Evolutionary conservation across 2,329 filamentous ascomycete species (phyloP).

Genomic region (Neonectria punicea): DNA sequence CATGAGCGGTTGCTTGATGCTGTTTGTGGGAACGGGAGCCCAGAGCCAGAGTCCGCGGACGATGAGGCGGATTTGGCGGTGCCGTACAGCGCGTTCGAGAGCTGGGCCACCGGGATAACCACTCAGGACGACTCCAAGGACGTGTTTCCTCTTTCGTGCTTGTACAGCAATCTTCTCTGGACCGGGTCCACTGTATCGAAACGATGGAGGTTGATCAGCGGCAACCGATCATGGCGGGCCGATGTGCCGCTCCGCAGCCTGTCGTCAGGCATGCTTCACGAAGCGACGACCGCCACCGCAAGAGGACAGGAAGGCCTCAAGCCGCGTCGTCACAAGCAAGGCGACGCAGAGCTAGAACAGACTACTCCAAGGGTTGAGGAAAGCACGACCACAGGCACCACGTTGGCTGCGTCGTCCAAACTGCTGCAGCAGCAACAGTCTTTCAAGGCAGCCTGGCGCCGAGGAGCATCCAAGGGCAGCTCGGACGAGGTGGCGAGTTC

Average conservation of each 20-base stretch:
- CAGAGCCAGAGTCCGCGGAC: conserved; percentile 1
- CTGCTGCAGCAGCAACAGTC: background rate
- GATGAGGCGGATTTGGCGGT: background rate
- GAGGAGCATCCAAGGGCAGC: conserved; percentile 31
- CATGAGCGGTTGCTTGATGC: conserved; percentile 48
- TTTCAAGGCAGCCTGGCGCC: conserved; percentile 1
- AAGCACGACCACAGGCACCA: background rate
- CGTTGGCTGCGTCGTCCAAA: background rate
- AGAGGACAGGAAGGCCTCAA: background rate
- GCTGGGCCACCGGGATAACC: conserved; percentile 55
- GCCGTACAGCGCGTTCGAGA: conserved; percentile 50
- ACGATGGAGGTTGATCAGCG: conserved; percentile 55
- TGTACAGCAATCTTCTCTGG: conserved; percentile 50
- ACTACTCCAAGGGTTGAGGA: background rate
- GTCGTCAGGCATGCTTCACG: conserved; percentile 7
- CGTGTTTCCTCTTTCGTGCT: conserved; percentile 54
- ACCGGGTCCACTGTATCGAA: conserved; percentile 52
- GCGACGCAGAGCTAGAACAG: background rate
- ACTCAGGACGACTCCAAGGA: conserved; percentile 57
- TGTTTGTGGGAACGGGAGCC: conserved; percentile 33
- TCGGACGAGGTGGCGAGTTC: conserved; percentile 45
- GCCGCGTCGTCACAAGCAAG: background rate
- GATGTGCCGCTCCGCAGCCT: conserved; percentile 1
- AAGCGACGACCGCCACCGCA: background rate
- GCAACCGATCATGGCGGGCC: conserved; percentile 49